phyloP scores from a whole-genome alignment of 2,329 filamentous ascomycete species.

The Ophiocordyceps australis region DNA sequence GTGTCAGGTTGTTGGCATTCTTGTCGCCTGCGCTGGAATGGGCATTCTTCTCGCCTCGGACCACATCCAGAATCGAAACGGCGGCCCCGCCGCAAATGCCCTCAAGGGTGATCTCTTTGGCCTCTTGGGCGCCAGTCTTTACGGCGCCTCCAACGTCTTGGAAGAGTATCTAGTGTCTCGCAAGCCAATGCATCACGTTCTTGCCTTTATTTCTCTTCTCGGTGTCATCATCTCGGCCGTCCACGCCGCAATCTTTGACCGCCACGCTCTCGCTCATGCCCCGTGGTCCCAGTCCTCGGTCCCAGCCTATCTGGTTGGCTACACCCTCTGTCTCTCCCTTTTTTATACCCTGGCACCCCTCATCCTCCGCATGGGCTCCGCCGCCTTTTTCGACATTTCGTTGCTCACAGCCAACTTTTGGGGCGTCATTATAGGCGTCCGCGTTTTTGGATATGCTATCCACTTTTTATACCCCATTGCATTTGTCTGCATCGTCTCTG shows the following conservation, averaged over 20 bases:
- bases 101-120: conserved; percentile 90
- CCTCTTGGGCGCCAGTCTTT: conserved; percentile 73
- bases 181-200: conserved; percentile 77
- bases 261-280: conserved; percentile 13
- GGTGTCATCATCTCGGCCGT: conserved; percentile 82
- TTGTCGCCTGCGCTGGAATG: conserved; percentile 81
- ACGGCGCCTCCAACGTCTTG: conserved; percentile 78
- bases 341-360: conserved; percentile 85
- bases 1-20: conserved; percentile 70
- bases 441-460: conserved; percentile 63
- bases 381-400: conserved; percentile 93
- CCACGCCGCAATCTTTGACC: conserved; percentile 85
- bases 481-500: conserved; percentile 80
- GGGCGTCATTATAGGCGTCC: conserved; percentile 82
- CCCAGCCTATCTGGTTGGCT: conserved; percentile 73
- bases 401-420: conserved; percentile 92
- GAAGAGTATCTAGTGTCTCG: conserved; percentile 90
- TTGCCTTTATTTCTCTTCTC: conserved; percentile 79
- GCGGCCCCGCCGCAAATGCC: conserved; percentile 47
- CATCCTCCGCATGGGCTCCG: conserved; percentile 74
- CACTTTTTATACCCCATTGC: conserved; percentile 92
- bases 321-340: conserved; percentile 62
- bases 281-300: conserved; percentile 18
- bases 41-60: conserved; percentile 76
- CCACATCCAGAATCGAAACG: conserved; percentile 61